Evolutionary conservation across 1,284 basidiomycete species (phyloP).

Genomic region (Vanrija sp.): DNA sequence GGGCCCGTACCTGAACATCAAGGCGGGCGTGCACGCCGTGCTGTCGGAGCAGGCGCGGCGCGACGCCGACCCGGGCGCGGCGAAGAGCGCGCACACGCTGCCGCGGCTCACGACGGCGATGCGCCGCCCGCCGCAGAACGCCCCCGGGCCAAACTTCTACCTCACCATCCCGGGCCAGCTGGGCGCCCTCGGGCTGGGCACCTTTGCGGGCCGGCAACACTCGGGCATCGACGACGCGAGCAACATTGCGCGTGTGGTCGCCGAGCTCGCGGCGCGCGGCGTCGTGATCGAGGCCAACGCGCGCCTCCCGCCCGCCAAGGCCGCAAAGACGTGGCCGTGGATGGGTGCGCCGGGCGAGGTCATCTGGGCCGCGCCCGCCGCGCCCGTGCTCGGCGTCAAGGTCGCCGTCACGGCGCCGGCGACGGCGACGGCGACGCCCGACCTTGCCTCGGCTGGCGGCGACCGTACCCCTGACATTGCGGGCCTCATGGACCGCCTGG

Average conservation of each 20-base stretch:
- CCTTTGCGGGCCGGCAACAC: slow-evolving; percentile 76
- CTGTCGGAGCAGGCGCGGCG: slow-evolving; percentile 16
- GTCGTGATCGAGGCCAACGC: slow-evolving; percentile 69
- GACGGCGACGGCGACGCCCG: no score
- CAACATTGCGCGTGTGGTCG: slow-evolving; percentile 73
- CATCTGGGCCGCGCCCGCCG: slow-evolving; percentile 27
- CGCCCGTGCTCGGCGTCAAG: no score
- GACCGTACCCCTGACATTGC: no score
- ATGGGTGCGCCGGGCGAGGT: slow-evolving; percentile 47
- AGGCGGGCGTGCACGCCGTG: slow-evolving; percentile 44
- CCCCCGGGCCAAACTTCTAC: slow-evolving; percentile 21
- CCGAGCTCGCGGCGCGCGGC: slow-evolving; percentile 65
- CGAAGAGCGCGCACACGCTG: slow-evolving; percentile 4
- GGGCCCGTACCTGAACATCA: slow-evolving; percentile 45
- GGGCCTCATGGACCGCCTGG: no score
- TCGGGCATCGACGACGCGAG: slow-evolving; percentile 84
- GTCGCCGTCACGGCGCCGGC: no score
- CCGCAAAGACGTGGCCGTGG: slow-evolving; percentile 45
- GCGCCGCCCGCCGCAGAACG: slow-evolving; percentile 2
- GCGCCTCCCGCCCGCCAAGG: slow-evolving; percentile 56
- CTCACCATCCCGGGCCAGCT: slow-evolving; percentile 47
- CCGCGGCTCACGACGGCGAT: slow-evolving; percentile 25
- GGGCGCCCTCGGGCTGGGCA: slow-evolving; percentile 43
- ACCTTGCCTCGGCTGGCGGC: no score
- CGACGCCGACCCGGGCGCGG: slow-evolving; percentile 50